Percentiles rank a stretch among this genome's conserved stretches.
phyloP scores from a whole-genome alignment of 768 basidiomycete genomes.

The Termitomyces sp. region DNA sequence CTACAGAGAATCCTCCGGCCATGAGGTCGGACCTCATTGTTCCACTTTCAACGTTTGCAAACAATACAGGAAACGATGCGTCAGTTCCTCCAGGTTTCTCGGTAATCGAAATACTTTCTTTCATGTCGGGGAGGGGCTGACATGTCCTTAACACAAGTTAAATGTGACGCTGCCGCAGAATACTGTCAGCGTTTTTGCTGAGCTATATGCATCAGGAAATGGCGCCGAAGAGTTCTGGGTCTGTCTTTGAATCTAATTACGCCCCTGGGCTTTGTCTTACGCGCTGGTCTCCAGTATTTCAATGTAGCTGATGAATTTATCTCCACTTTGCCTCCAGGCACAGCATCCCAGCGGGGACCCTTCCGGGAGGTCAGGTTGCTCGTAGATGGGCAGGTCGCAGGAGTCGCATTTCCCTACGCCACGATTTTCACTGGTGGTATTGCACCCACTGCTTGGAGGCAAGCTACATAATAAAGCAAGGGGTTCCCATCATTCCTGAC shows the following conservation, averaged over 20 bases:
- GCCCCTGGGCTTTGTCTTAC: background rate
- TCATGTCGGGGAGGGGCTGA: background rate
- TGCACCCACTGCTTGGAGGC: constrained; percentile 66
- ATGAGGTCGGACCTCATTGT: constrained; percentile 58
- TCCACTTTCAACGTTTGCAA: constrained; percentile 59
- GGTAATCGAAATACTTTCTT: constrained; percentile 25
- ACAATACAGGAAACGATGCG: constrained; percentile 58
- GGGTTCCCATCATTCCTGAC: background rate
- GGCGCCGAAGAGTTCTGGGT: constrained; percentile 72
- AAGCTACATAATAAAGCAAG: background rate
- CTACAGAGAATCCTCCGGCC: constrained; percentile 46
- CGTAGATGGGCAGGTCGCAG: constrained; percentile 39
- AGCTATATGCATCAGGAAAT: constrained; percentile 62
- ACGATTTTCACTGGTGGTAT: constrained; percentile 75
- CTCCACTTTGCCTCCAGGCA: constrained; percentile 39
- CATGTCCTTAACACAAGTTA: constrained; percentile 29
- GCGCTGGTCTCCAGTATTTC: constrained; percentile 44
- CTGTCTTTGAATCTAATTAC: background rate
- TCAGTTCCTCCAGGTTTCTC: constrained; percentile 72
- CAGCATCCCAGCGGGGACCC: constrained; percentile 34
- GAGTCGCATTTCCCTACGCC: constrained; percentile 44
- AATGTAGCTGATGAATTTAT: constrained; percentile 60
- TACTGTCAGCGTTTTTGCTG: constrained; percentile 58
- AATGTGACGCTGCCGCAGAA: constrained; percentile 68
- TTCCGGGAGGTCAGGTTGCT: constrained; percentile 46